Evolutionary conservation across 2,329 filamentous ascomycete species (phyloP), one percentile per base, ranked within the genome.

Genomic region (Davidsoniella virescens): DNA sequence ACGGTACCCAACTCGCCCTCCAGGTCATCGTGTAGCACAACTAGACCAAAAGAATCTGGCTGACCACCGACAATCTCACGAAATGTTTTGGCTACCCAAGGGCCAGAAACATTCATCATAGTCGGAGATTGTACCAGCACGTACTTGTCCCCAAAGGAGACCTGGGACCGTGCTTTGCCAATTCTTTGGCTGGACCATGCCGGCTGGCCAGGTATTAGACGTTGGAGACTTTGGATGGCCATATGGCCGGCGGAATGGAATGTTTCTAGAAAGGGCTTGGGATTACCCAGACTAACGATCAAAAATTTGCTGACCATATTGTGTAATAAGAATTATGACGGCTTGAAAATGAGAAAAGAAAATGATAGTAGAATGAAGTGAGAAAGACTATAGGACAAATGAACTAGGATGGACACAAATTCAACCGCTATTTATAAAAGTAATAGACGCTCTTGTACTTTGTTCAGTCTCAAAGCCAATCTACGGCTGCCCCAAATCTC

Each of bases 1-100:
- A 94, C 72, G 36, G 72, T 71, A 0, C 87, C 87, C 2, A 87
- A 60, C 2, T 73, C 67, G 40, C 75, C 71, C 59, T 95, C 88
- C 33, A 96, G 66, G 62, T 96, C 90, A 62, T 96, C 90, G 62
- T 96, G 87, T 17, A 96, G 69, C 10, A 96, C 68, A 0, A 96
- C 77, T 14, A 98, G 64, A 17, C 67, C 67, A 12, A 68, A 60
- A 29, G 67, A 56, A 12, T 58, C 48, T 57, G 56, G 55, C 26
- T 55, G 4, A 58, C 56, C 16, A 20, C 61, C 65, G 53, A 78
- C 56, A 52, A 73, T 70, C n/a, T 75, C 67, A 39, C 70, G 71
- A 70, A 82, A 87, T 2, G 81, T 78, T 2, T 70, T 69, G 3
- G 75, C 68, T 0, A 94, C 74, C 53, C 80, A 84, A 0, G 72